Evolutionary conservation across 768 basidiomycete genomes (phyloP).

Genomic region (Filobasidium floriforme): DNA sequence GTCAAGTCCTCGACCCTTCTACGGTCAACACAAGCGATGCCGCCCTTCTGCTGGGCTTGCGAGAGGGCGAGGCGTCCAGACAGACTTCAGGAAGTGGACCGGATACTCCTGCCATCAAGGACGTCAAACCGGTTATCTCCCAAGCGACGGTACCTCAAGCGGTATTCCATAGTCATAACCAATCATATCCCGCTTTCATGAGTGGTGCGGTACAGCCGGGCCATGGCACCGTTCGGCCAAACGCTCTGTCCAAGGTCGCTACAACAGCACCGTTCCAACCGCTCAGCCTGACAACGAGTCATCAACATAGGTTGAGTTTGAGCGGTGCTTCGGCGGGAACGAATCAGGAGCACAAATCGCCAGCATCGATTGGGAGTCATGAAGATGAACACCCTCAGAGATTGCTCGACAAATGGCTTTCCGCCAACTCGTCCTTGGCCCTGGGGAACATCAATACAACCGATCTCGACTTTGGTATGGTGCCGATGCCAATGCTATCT

Average conservation of each 20-base stretch:
- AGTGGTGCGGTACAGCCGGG: neutral
- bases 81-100: conserved; percentile 17
- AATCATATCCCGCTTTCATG: neutral
- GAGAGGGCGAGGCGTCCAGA: conserved; percentile 31
- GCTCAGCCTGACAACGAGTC: conserved; percentile 17
- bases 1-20: conserved; percentile 25
- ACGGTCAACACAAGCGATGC: conserved; percentile 28
- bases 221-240: conserved; percentile 1
- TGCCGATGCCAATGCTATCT: conserved; percentile 16
- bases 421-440: conserved; percentile 35
- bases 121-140: neutral
- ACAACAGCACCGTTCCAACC: conserved; percentile 19
- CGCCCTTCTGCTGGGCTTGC: conserved; percentile 34
- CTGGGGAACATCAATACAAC: conserved; percentile 30
- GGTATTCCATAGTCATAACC: neutral
- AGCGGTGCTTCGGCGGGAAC: conserved; percentile 15
- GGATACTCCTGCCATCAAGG: conserved; percentile 20
- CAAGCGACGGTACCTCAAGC: neutral
- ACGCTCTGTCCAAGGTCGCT: conserved; percentile 5
- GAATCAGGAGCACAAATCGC: conserved; percentile 15
- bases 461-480: conserved; percentile 22
- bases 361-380: conserved; percentile 23
- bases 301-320: conserved; percentile 10
- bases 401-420: conserved; percentile 42
- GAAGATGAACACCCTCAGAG: conserved; percentile 41